Conservation (phyloP, 2,329 filamentous ascomycete species). For the Epichloe brachyelytri region DNA sequence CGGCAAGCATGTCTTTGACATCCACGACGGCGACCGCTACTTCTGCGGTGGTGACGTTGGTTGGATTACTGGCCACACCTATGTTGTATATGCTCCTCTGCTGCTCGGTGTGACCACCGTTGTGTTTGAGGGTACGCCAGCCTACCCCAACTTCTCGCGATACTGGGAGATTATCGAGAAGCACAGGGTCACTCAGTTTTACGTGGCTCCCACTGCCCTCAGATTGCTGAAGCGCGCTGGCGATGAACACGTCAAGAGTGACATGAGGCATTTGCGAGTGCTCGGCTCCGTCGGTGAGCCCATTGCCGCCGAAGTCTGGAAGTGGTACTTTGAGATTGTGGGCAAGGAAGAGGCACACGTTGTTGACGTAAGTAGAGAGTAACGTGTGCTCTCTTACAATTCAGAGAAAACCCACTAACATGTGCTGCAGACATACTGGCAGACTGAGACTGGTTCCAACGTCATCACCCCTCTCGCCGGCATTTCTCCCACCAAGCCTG, state of each 20-base stretch:
- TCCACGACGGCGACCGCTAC: constrained; percentile 84
- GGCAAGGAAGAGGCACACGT: constrained; percentile 89
- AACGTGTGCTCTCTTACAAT: neutral
- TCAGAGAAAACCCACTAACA: constrained; percentile 8
- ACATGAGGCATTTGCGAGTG: constrained; percentile 82
- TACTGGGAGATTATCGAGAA: constrained; percentile 99
- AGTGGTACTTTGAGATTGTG: constrained; percentile 96
- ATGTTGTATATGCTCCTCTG: constrained; percentile 92
- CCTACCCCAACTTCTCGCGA: constrained; percentile 92
- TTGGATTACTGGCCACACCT: constrained; percentile 98
- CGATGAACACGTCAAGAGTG: constrained; percentile 76
- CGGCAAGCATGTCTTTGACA: constrained; percentile 98
- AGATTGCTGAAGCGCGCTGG: constrained; percentile 90
- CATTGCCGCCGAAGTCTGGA: constrained; percentile 96
- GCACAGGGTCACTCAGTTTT: constrained; percentile 93
- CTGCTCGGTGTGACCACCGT: constrained; percentile 88
- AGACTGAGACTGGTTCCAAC: constrained; percentile 96
- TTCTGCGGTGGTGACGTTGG: constrained; percentile 98
- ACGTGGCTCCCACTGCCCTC: constrained; percentile 90
- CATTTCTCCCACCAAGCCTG: constrained; percentile 91
- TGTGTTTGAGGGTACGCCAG: constrained; percentile 94
- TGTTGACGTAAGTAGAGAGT: constrained; percentile 59
- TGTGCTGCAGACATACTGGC: constrained; percentile 79
- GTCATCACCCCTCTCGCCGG: constrained; percentile 90
- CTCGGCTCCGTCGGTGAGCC: constrained; percentile 94